Evolutionary conservation across 179 eudicot genomes (phyloP), one percentile per base, ranked within the genome.

Genomic region (Beta corolliflora): DNA sequence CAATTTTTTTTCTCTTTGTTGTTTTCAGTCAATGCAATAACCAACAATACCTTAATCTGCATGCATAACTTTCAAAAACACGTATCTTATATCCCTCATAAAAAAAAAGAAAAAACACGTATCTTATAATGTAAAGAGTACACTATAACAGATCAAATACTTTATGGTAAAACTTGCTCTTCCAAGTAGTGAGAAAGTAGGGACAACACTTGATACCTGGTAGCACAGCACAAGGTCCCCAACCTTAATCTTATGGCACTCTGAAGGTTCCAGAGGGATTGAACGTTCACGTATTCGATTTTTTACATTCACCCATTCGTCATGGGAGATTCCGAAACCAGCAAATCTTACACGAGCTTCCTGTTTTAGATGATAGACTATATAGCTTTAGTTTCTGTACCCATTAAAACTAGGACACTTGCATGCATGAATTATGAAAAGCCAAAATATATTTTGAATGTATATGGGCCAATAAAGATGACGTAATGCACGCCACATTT

Each of bases 321-420:
- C 99, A 59, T 96, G 90, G 52, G 84, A 84, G 53, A 86, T 82
- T 66, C 86, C 77, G 71, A 91, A 96, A 59, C 98, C 97, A 73
- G 93, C 86, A 91, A 92, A 94, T 83, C 99, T 87, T 29, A 91
- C 97, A 54, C 98, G 97, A 75, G 85, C 99, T 85, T 90, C 92
- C 99, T 96, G 89, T 68, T 71, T 85, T 60, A 83, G 71, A 79
- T 74, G 53, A 41, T 53, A 82, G 0, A 48, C 10, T 48, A 48
- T 48, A 48, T 48, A 63, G 14, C 82, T 68, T 79, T 41, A 48
- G 71, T 46, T 25, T 75, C 31, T 52, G 68, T 44, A 76, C 25
- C 31, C 58, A 60, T 73, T 12, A 12, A 19, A 52, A 54, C 73
- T 36, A 36, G 50, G 21, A 56, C 68, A 14, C 41, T 23, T 65